Evolutionary conservation across 352 stramenopile species (phyloP).

Genomic region (Pythium aphanidermatum): DNA sequence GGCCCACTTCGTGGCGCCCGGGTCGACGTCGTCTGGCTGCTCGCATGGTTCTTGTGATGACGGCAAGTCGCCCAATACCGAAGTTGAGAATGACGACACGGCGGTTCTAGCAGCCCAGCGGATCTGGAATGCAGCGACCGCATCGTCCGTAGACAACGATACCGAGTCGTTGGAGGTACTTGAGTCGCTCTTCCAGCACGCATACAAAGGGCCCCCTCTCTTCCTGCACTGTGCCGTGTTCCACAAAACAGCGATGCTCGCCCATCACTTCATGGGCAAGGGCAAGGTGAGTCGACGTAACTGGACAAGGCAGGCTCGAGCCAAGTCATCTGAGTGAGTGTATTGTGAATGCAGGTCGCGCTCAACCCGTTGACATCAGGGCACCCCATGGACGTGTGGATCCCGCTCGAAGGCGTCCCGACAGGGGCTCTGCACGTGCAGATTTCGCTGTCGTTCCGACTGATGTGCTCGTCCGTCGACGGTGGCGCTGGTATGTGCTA

Average conservation of each 20-base stretch:
- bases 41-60: neutral
- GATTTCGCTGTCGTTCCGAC: slow-evolving; percentile 68
- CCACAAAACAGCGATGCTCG: slow-evolving; percentile 75
- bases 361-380: slow-evolving; percentile 49
- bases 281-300: slow-evolving; percentile 29
- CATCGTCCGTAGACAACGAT: slow-evolving; percentile 6
- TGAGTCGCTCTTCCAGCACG: slow-evolving; percentile 53
- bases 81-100: neutral
- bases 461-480: slow-evolving; percentile 65
- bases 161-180: slow-evolving; percentile 29
- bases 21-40: neutral
- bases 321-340: too few relatives aligned
- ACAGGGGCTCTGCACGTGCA: slow-evolving; percentile 50
- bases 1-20: slow-evolving; percentile 34
- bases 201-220: slow-evolving; percentile 54
- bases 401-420: slow-evolving; percentile 51
- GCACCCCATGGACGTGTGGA: slow-evolving; percentile 61
- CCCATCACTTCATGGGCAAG: slow-evolving; percentile 72
- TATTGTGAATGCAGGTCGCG: too few relatives aligned
- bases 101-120: slow-evolving; percentile 1
- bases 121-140: slow-evolving; percentile 36
- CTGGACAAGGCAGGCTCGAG: too few relatives aligned
- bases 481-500: slow-evolving; percentile 1
- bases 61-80: too few relatives aligned
- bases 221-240: slow-evolving; percentile 57